Evolutionary conservation across 768 basidiomycete species (phyloP).

Genomic region (Amanita rubescens): DNA sequence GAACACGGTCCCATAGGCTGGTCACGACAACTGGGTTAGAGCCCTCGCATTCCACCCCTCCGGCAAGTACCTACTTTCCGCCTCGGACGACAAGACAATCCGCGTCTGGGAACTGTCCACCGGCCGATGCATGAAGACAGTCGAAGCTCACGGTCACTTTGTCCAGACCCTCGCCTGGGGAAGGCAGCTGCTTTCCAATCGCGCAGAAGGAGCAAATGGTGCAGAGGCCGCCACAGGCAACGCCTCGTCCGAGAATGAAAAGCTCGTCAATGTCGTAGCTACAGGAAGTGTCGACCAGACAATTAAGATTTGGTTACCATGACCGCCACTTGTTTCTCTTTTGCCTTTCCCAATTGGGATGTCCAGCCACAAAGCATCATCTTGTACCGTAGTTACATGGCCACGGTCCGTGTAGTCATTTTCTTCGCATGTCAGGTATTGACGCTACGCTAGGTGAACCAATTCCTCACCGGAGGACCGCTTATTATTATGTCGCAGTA

Average conservation of each 20-base stretch:
- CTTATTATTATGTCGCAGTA: constrained; percentile 7
- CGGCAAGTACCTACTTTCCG: constrained; percentile 86
- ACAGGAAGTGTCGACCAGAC: constrained; percentile 64
- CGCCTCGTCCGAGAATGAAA: constrained; percentile 37
- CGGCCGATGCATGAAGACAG: constrained; percentile 78
- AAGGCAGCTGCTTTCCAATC: constrained; percentile 39
- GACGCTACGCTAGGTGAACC: background rate
- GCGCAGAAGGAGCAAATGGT: constrained; percentile 26
- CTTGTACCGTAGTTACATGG: background rate
- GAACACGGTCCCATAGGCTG: constrained; percentile 33
- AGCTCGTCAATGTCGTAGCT: constrained; percentile 62
- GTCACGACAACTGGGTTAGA: constrained; percentile 89
- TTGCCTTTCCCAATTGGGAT: background rate
- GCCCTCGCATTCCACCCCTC: constrained; percentile 85
- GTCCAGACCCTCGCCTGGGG: constrained; percentile 82
- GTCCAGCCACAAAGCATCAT: background rate
- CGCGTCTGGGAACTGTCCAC: constrained; percentile 85
- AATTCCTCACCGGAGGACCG: background rate
- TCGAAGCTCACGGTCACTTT: constrained; percentile 85
- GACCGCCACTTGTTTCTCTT: constrained; percentile 11
- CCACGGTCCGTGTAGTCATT: background rate
- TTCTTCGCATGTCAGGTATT: background rate
- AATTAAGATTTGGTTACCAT: constrained; percentile 60
- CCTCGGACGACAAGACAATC: constrained; percentile 88
- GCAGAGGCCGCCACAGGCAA: constrained; percentile 14